Evolutionary conservation across 371 early-diverging fungal genomes (phyloP), one percentile per base, ranked within the genome.

Genomic region (Haplosporangium sp.): DNA sequence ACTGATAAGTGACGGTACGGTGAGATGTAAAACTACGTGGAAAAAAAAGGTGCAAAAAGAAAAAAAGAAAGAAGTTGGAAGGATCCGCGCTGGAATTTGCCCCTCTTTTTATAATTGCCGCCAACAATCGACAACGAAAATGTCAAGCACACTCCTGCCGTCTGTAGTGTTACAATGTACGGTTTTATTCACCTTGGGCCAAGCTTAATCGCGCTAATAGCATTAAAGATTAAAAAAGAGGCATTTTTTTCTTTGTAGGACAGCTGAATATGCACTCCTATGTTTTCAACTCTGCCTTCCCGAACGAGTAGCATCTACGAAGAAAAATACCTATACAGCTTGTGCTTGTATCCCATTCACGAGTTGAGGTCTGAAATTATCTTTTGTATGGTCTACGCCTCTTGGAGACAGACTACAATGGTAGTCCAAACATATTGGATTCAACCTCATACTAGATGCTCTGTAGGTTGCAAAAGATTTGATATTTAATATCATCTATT

Each of bases 141-240:
- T 11, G 20, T 55, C 55, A 50, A 4, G n/a, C 35, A 27, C 27
- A 27, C 27, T 27, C 27, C 27, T 27, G 27, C 55, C 4, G 6
- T 34, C 27, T 55, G 8, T 11, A 4, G 34, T 55, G 55, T 10
- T 34, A 34, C 20, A 34, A 9, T 55, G 55, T 34, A 34, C 35
- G 55, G 55, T 55, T 55, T 55, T 50, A 11, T 50, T 50, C 50
- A 50, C n/a, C n/a, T 27, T 27, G 27, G 27, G 27, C 27, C 27
- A 27, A 27, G 27, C 50, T 50, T 3, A 50, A 50, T 15, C n/a
- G 50, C n/a, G 50, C n/a, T 50, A n/a, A 50, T 15, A n/a, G 50
- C 50, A 5, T n/a, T 50, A 50, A n/a, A 5, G 50, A 50, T 50
- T 56, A 56, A 37, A 56, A 55, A 56, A 56, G 57, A 56, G 57